phyloP scores from a whole-genome alignment of 2,329 filamentous ascomycete genomes.

The Cladophialophora exuberans region DNA sequence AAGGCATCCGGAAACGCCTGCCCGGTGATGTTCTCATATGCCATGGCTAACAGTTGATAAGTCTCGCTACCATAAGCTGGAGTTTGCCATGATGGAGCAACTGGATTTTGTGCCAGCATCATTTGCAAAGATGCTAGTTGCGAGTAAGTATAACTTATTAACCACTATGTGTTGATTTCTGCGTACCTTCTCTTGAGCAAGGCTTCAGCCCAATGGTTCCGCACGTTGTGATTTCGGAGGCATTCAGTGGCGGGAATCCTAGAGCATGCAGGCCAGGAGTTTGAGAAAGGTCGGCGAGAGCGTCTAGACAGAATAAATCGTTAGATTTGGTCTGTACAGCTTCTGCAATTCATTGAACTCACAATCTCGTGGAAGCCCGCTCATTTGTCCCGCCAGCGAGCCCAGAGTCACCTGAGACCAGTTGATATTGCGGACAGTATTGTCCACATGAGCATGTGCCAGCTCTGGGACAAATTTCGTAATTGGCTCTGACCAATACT shows the following conservation, averaged over 20 bases:
- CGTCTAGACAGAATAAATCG: not conserved
- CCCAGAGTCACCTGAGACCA: constrained; percentile 56
- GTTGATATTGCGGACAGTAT: constrained; percentile 34
- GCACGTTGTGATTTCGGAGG: constrained; percentile 11
- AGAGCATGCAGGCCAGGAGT: constrained; percentile 1
- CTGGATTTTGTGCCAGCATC: constrained; percentile 20
- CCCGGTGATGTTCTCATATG: constrained; percentile 45
- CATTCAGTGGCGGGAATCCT: constrained; percentile 10
- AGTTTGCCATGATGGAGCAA: constrained; percentile 34
- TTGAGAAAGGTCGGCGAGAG: constrained; percentile 1
- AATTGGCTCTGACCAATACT: constrained; percentile 44
- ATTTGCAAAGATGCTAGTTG: constrained; percentile 8
- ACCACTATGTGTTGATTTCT: not conserved
- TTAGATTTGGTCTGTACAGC: not conserved
- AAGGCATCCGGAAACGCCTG: constrained; percentile 40
- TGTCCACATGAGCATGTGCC: constrained; percentile 16
- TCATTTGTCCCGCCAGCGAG: constrained; percentile 51
- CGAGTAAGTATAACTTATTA: not conserved
- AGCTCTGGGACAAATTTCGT: constrained; percentile 47
- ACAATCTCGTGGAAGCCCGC: constrained; percentile 17
- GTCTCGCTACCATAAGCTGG: constrained; percentile 43
- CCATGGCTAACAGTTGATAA: constrained; percentile 43
- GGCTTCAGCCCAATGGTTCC: not conserved
- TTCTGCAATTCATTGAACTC: not conserved
- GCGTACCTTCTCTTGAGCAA: not conserved